Percentiles rank a stretch among this genome's conserved stretches.
Conservation (phyloP, 768 basidiomycete species). For the Rhodosporidiobolus sp. region DNA sequence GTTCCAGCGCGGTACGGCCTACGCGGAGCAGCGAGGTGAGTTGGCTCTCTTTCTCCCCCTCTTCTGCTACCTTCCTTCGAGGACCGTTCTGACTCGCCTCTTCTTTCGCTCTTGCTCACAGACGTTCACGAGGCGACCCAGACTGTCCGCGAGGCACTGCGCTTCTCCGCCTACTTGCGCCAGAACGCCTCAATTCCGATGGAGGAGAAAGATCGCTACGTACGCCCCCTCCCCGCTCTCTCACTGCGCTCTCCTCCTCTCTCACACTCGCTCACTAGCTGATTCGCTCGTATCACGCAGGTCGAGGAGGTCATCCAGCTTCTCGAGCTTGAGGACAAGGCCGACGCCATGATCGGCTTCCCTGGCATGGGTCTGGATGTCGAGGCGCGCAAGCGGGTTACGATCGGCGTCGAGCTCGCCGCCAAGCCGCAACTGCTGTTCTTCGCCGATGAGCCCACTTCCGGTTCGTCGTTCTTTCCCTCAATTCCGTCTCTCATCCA, state of each 20-base stretch:
- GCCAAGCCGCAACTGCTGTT: slow-evolving; percentile 75
- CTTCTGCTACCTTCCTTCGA: too few species aligned
- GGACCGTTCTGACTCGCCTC: too few species aligned
- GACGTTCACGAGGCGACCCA: slow-evolving; percentile 49
- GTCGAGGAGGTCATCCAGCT: slow-evolving; percentile 51
- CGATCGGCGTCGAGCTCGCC: slow-evolving; percentile 51
- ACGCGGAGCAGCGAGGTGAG: slow-evolving; percentile 40
- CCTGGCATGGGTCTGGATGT: slow-evolving; percentile 51
- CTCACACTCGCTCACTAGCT: background rate
- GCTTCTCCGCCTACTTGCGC: slow-evolving; percentile 51
- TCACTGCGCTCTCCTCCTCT: background rate
- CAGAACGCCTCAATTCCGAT: slow-evolving; percentile 48
- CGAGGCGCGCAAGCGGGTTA: slow-evolving; percentile 52
- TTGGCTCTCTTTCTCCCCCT: too few species aligned
- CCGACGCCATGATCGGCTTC: slow-evolving; percentile 53
- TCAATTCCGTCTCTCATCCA: too few species aligned
- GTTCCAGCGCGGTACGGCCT: slow-evolving; percentile 53
- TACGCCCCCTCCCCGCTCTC: too few species aligned
- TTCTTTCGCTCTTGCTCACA: too few species aligned
- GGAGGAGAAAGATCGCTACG: slow-evolving; percentile 50
- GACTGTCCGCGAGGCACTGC: slow-evolving; percentile 53
- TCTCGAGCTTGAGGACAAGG: slow-evolving; percentile 52
- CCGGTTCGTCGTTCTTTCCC: slow-evolving; percentile 48
- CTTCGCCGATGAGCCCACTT: slow-evolving; percentile 86
- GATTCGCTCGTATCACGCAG: background rate